These are phyloP conservation scores for Cercophora scortea DNA, from an alignment of 495 filamentous ascomycete species.

Conservation along the genomic window DNA sequence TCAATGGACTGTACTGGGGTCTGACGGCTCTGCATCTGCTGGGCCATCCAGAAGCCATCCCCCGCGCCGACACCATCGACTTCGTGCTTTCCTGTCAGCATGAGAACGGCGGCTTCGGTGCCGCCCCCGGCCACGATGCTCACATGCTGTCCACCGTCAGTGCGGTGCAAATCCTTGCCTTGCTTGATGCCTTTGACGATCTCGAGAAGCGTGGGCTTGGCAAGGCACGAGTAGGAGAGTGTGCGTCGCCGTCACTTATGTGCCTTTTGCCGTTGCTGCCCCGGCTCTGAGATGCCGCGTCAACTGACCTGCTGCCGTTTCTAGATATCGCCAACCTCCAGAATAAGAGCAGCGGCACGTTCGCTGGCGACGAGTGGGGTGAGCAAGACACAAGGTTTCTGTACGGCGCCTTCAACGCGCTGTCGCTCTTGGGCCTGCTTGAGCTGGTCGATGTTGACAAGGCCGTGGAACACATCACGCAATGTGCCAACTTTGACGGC, in stretches of 20 bases:
- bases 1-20: conserved; percentile 96
- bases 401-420: conserved; percentile 76
- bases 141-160: conserved; percentile 94
- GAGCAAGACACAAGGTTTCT: conserved; percentile 93
- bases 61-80: conserved; percentile 72
- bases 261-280: not conserved
- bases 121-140: conserved; percentile 87
- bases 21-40: conserved; percentile 82
- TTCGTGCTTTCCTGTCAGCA: conserved; percentile 90
- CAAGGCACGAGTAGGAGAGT: conserved; percentile 63
- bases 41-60: conserved; percentile 67
- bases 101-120: conserved; percentile 83
- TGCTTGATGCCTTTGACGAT: conserved; percentile 74
- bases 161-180: conserved; percentile 83
- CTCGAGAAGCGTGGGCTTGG: conserved; percentile 65
- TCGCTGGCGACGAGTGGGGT: conserved; percentile 92
- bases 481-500: conserved; percentile 87
- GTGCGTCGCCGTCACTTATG: conserved; percentile 37
- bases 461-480: conserved; percentile 67
- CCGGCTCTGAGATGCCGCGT: not conserved
- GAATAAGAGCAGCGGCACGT: conserved; percentile 70
- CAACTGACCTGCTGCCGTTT: conserved; percentile 3
- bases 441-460: conserved; percentile 66
- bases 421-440: conserved; percentile 70
- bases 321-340: conserved; percentile 77